Evolutionary conservation across 495 filamentous ascomycete genomes (phyloP), one percentile per base, ranked within the genome.

Genomic region (Penicillium macrosclerotiorum): DNA sequence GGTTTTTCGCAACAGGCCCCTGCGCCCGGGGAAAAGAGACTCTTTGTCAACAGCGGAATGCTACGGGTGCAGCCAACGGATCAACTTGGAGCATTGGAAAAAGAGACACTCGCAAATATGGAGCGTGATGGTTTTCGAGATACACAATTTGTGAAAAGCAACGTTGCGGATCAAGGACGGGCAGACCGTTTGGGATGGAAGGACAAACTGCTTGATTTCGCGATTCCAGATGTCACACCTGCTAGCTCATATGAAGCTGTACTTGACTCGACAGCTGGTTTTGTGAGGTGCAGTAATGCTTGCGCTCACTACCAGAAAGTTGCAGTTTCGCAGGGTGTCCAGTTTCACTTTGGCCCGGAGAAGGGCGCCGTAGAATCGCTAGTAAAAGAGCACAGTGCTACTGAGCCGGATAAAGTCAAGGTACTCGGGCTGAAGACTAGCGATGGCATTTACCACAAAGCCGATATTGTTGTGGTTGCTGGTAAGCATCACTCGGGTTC

Each of bases 31-130:
- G 42, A 54, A 9, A 9, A 18, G 17, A 35, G 29, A 20, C 14
- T 54, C 4, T 54, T 54, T 20, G 46, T 54, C 8, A 39, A 49
- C 5, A 54, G 41, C 37, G 51, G 51, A 2, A 49, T 54, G 45
- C 36, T 49, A 17, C 35, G 51, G 14, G 42, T 54, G 1, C 51
- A 54, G 37, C 51, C 46, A 11, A 49, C 51, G 13, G 36, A 46
- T 9, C 38, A 45, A 0, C 17, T 54, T 14, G 41, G 25, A 4
- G 26, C 29, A 0, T 24, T 54, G 14, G 51, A 54, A 26, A 46
- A 35, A 46, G 45, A 54, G 30, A 54, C 45, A 3, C 13, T 54
- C 6, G 51, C 34, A 8, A 54, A 46, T 23, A 46, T 49, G 45
- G 23, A 54, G 25, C 51, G 51, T 18, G 51, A 54, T 37, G 51